Conservation (phyloP, 257 asterid species). For the Fraxinus anomala region DNA sequence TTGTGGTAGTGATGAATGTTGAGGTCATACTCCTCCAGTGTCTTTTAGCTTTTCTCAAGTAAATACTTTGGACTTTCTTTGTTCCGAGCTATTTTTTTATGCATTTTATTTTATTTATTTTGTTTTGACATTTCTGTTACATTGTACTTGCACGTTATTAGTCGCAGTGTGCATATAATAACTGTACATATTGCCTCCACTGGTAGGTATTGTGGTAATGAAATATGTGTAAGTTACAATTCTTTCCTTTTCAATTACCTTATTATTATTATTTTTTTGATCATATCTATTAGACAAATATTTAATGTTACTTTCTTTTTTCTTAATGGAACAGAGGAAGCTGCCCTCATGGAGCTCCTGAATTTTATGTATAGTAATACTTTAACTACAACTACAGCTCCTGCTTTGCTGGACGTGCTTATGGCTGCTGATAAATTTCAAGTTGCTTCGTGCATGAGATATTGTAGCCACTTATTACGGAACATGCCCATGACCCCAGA, state of each 20-base stretch:
- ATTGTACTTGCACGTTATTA: neutral
- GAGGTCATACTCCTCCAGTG: neutral
- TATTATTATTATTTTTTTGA: neutral
- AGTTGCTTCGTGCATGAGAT: conserved; percentile 35
- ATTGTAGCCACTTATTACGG: conserved; percentile 27
- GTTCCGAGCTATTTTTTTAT: neutral
- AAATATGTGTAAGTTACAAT: conserved; percentile 2
- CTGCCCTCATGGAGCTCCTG: conserved; percentile 34
- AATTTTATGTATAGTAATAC: conserved; percentile 38
- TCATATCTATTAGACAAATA: neutral
- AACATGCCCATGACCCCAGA: conserved; percentile 4
- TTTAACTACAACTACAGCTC: conserved; percentile 8
- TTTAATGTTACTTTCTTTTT: conserved; percentile 13
- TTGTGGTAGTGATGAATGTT: neutral
- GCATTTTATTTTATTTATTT: no score
- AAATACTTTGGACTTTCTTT: neutral
- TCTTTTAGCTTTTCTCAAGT: neutral
- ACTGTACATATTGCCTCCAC: neutral
- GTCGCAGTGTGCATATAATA: neutral
- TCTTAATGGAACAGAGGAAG: conserved; percentile 29
- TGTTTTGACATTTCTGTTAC: neutral
- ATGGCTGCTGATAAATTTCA: conserved; percentile 39
- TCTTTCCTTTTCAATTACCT: neutral
- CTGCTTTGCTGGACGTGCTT: conserved; percentile 31
- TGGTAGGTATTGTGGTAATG: neutral